Evolutionary conservation across 2,329 filamentous ascomycete species (phyloP).

Genomic region (Aureobasidium sp.): DNA sequence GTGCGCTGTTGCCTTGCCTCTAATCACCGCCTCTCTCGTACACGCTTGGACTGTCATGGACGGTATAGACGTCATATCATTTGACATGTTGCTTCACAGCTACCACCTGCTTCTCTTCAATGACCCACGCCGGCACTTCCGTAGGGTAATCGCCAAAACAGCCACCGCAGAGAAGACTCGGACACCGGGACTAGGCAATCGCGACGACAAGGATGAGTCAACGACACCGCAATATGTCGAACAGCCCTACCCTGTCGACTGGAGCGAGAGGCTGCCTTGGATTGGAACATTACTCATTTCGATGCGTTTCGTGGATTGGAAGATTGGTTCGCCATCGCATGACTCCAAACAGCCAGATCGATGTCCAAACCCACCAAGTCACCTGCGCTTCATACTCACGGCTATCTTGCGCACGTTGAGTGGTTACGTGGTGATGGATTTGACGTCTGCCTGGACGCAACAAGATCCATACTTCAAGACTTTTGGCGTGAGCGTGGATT

Average conservation of each 20-base stretch:
- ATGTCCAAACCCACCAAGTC: slow-evolving; percentile 13
- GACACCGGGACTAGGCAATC: slow-evolving; percentile 5
- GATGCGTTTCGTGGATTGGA: slow-evolving; percentile 25
- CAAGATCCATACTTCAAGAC: slow-evolving; percentile 24
- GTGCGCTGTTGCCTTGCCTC: slow-evolving; percentile 21
- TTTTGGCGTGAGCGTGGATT: slow-evolving; percentile 16
- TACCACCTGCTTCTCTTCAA: slow-evolving; percentile 23
- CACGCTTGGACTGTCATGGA: slow-evolving; percentile 26
- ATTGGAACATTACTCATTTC: slow-evolving; percentile 21
- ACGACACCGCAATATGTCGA: slow-evolving; percentile 10
- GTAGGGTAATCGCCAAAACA: not conserved
- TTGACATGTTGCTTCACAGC: slow-evolving; percentile 23
- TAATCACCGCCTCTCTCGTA: slow-evolving; percentile 20
- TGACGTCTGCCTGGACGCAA: slow-evolving; percentile 21
- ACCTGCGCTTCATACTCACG: slow-evolving; percentile 18
- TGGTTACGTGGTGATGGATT: slow-evolving; percentile 23
- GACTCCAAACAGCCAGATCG: slow-evolving; percentile 21
- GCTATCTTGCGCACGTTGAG: slow-evolving; percentile 18
- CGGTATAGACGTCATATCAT: slow-evolving; percentile 25
- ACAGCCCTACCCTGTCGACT: slow-evolving; percentile 21
- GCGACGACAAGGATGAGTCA: not conserved
- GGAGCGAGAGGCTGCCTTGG: slow-evolving; percentile 23
- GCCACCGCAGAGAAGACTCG: not conserved
- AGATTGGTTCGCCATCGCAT: slow-evolving; percentile 21
- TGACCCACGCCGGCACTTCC: slow-evolving; percentile 24